Percentiles rank a stretch among this genome's conserved stretches.
Evolutionary conservation across 2,329 filamentous ascomycete genomes (phyloP).

Genomic region (Botrytis sinoallii): DNA sequence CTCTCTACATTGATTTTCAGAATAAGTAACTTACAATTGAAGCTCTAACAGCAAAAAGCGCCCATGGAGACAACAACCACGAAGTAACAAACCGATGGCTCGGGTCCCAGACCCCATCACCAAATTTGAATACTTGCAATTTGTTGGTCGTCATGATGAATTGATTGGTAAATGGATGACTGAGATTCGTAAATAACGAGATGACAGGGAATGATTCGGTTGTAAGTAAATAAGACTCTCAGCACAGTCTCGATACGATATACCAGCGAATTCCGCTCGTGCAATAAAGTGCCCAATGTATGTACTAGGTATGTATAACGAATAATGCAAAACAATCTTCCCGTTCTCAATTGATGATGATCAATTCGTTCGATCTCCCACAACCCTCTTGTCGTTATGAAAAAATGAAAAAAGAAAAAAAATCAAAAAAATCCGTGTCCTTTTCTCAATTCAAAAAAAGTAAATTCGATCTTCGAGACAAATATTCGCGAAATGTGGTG

Average conservation of each 20-base stretch:
- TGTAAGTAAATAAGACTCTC: not conserved
- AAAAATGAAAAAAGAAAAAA: not conserved
- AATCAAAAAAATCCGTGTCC: not conserved
- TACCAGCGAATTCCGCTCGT: not conserved
- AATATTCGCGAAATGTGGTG: not conserved
- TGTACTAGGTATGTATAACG: not conserved
- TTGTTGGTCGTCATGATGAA: not conserved
- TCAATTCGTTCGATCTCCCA: not conserved
- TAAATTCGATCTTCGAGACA: not conserved
- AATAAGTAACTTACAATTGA: constrained; percentile 45
- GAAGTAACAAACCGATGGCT: constrained; percentile 73
- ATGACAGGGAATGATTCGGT: not conserved
- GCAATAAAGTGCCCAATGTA: not conserved
- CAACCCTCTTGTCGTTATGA: not conserved
- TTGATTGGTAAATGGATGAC: not conserved
- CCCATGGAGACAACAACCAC: constrained; percentile 68
- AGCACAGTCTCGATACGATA: not conserved
- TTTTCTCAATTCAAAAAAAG: not conserved
- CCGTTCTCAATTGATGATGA: not conserved
- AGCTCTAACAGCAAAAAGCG: constrained; percentile 57
- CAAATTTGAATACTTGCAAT: constrained; percentile 7
- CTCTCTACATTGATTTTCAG: not conserved
- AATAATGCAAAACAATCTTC: not conserved
- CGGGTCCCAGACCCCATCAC: constrained; percentile 36
- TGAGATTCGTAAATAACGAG: not conserved